Conservation (phyloP, 2,329 filamentous ascomycete species). For the Alternaria panax region DNA sequence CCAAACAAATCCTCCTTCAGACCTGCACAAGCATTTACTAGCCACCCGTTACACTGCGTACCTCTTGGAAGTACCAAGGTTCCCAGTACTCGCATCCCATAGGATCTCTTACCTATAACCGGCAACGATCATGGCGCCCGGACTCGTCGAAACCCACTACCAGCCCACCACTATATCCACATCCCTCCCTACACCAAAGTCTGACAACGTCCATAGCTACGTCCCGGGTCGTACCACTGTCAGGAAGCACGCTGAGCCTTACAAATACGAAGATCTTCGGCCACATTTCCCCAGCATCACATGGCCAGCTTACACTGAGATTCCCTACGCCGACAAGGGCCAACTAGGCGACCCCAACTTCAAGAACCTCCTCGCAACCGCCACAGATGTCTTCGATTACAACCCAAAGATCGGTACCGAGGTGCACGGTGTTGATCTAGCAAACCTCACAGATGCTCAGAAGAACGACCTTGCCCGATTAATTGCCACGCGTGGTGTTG, state of each 20-base stretch:
- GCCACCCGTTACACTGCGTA: not conserved
- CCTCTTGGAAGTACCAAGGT: not conserved
- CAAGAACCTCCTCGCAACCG: conserved; percentile 59
- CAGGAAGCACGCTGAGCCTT: conserved; percentile 55
- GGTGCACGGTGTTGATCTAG: conserved; percentile 59
- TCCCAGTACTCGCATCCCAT: not conserved
- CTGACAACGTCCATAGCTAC: conserved; percentile 48
- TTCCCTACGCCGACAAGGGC: conserved; percentile 62
- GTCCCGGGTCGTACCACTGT: conserved; percentile 58
- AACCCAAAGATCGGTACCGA: conserved; percentile 65
- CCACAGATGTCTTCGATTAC: conserved; percentile 64
- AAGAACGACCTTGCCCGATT: conserved; percentile 63
- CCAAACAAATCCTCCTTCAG: not conserved
- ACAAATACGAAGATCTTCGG: conserved; percentile 61
- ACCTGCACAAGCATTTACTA: not conserved
- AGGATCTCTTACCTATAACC: not conserved
- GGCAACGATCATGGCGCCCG: conserved; percentile 39
- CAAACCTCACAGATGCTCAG: conserved; percentile 59
- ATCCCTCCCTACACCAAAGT: conserved; percentile 27
- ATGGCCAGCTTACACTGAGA: conserved; percentile 59
- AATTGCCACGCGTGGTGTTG: conserved; percentile 63
- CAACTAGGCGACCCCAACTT: conserved; percentile 62
- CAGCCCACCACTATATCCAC: conserved; percentile 14
- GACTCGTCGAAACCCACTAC: conserved; percentile 40
- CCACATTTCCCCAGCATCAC: conserved; percentile 62